A percentile compares a stretch with the other conserved stretches of the same genome.
phyloP scores from a whole-genome alignment of 1,284 basidiomycete species.

The Ganoderma lucidum region DNA sequence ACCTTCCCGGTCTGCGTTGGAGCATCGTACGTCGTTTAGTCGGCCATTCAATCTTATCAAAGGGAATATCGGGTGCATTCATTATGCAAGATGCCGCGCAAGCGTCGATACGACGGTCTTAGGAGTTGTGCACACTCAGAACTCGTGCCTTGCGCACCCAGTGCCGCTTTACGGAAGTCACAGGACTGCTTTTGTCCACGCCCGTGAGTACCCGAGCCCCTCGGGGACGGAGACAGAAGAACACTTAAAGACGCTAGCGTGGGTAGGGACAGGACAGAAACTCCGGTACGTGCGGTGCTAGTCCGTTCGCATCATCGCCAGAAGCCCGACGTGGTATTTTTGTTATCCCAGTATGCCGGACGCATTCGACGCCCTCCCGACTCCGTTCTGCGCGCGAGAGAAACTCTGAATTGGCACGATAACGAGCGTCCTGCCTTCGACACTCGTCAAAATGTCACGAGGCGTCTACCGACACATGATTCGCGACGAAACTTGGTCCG shows the following conservation, averaged over 20 bases:
- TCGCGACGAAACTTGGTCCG: background rate
- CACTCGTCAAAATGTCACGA: background rate
- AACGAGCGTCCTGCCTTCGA: background rate
- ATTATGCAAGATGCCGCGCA: background rate
- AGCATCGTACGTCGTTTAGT: slow-evolving; percentile 5
- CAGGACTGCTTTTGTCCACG: background rate
- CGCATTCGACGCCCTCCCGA: slow-evolving; percentile 8
- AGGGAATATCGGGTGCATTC: slow-evolving; percentile 1
- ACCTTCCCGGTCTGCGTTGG: slow-evolving; percentile 3
- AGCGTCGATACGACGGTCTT: background rate
- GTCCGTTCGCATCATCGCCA: background rate
- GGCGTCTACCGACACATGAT: background rate
- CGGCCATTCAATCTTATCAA: background rate
- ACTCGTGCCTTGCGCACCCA: background rate
- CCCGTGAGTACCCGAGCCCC: slow-evolving; percentile 11
- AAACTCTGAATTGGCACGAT: background rate
- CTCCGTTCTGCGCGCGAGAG: background rate
- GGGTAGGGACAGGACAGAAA: background rate
- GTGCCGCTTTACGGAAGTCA: background rate
- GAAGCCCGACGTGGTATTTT: slow-evolving; percentile 1
- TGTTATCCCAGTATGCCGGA: slow-evolving; percentile 3
- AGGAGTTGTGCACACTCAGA: background rate
- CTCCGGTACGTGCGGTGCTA: background rate
- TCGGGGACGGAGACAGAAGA: slow-evolving; percentile 8
- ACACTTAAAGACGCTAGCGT: background rate